Evolutionary conservation across 305 asterid genomes (phyloP).

Genomic region (Solanum hybrid): DNA sequence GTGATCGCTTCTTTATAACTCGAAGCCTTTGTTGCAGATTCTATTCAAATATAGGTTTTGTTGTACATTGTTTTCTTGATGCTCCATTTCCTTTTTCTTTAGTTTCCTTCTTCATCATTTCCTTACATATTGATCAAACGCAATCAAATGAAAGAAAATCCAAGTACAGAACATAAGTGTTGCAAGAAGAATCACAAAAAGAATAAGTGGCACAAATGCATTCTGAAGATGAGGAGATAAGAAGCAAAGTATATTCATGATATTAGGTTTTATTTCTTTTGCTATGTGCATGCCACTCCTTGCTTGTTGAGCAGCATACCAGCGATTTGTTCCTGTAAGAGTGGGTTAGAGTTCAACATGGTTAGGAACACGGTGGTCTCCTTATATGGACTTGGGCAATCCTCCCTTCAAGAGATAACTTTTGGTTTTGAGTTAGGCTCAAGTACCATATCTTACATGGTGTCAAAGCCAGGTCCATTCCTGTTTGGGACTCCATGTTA

Average conservation of each 20-base stretch:
- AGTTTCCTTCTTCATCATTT: not conserved
- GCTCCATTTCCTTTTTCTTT: not conserved
- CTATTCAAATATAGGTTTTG: not conserved
- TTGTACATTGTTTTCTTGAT: not conserved
- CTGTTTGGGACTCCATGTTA: not conserved
- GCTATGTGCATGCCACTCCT: not conserved
- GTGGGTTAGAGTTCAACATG: not conserved
- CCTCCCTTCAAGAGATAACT: not conserved
- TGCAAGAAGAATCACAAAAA: not conserved
- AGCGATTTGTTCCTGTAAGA: not conserved
- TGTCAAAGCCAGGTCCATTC: not conserved
- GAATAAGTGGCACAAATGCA: not conserved
- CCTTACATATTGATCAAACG: not conserved
- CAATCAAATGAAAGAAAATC: not conserved
- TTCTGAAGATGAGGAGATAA: not conserved
- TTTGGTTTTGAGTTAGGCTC: not conserved
- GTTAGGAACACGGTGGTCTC: not conserved
- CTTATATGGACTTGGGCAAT: not conserved
- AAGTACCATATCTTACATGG: not conserved
- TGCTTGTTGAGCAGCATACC: not conserved
- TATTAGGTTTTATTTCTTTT: not conserved
- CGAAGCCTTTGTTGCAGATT: not conserved
- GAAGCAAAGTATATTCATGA: not conserved
- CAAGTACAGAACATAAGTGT: not conserved
- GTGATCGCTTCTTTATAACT: not conserved